Evolutionary conservation across 805 yeast genomes (phyloP).

Genomic region (Candida ipomoeae): DNA sequence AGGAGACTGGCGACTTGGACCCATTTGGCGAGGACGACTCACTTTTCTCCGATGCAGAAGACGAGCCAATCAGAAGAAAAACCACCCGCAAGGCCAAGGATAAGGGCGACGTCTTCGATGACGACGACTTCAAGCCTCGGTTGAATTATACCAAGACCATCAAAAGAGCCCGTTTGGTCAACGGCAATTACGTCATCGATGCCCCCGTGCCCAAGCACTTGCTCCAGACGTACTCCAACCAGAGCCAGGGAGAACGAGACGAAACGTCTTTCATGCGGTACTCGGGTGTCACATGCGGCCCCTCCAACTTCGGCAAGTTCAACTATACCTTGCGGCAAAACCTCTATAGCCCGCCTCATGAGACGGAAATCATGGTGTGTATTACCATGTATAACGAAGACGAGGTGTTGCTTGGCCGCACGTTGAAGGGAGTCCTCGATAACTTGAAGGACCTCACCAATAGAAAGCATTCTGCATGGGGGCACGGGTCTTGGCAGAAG

Average conservation of each 20-base stretch:
- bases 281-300: constrained; percentile 92
- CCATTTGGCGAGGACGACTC: constrained; percentile 45
- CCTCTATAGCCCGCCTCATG: constrained; percentile 71
- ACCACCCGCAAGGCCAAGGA: constrained; percentile 16
- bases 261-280: constrained; percentile 87
- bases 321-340: constrained; percentile 81
- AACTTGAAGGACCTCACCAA: constrained; percentile 56
- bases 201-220: constrained; percentile 40
- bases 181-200: constrained; percentile 45
- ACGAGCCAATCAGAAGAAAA: constrained; percentile 29
- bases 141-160: constrained; percentile 40
- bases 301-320: constrained; percentile 56
- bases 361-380: constrained; percentile 81
- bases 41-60: constrained; percentile 37
- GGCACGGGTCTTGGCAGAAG: constrained; percentile 53
- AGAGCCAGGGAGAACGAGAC: constrained; percentile 13
- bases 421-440: constrained; percentile 61
- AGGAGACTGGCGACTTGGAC: constrained; percentile 37
- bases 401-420: constrained; percentile 55
- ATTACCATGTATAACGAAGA: constrained; percentile 81
- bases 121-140: constrained; percentile 37
- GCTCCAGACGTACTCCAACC: constrained; percentile 28
- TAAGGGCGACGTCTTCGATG: constrained; percentile 22
- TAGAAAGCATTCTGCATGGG: constrained; percentile 44
- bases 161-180: constrained; percentile 50